These are phyloP conservation scores for Trichoderma koningiopsis DNA, from an alignment of 2,329 filamentous ascomycete genomes.

Conservation along the genomic window DNA sequence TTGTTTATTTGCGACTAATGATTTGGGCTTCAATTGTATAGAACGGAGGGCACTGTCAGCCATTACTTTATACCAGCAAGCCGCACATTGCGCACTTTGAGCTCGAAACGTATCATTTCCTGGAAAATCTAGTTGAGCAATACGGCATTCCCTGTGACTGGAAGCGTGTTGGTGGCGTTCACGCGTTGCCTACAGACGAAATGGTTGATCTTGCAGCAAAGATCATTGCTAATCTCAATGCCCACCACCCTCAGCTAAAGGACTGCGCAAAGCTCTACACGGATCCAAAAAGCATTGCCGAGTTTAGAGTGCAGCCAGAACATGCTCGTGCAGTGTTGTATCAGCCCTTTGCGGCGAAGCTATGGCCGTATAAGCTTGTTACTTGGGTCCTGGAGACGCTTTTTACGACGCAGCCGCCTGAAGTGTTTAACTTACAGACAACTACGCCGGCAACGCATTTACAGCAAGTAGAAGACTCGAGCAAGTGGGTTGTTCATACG, in stretches of 20 bases:
- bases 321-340: conserved; percentile 64
- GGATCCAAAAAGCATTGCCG: conserved; percentile 45
- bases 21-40: conserved; percentile 33
- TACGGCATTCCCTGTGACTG: conserved; percentile 71
- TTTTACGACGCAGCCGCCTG: conserved; percentile 41
- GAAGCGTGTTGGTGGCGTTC: conserved; percentile 62
- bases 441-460: conserved; percentile 64
- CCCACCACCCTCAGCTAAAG: conserved; percentile 59
- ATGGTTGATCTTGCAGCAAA: conserved; percentile 55
- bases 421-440: conserved; percentile 71
- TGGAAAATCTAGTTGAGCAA: conserved; percentile 58
- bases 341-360: conserved; percentile 64
- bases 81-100: conserved; percentile 70
- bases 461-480: conserved; percentile 36
- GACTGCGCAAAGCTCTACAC: conserved; percentile 48
- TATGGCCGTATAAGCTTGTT: conserved; percentile 87
- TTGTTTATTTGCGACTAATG: neutral
- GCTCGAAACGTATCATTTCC: conserved; percentile 64
- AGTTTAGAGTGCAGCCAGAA: conserved; percentile 56
- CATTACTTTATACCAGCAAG: conserved; percentile 63
- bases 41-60: conserved; percentile 76
- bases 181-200: conserved; percentile 60
- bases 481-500: conserved; percentile 66
- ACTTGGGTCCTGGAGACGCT: conserved; percentile 68
- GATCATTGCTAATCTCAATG: conserved; percentile 54